Conservation (phyloP, 192 early-diverging fungal species). For the Entomortierella parvispora region DNA sequence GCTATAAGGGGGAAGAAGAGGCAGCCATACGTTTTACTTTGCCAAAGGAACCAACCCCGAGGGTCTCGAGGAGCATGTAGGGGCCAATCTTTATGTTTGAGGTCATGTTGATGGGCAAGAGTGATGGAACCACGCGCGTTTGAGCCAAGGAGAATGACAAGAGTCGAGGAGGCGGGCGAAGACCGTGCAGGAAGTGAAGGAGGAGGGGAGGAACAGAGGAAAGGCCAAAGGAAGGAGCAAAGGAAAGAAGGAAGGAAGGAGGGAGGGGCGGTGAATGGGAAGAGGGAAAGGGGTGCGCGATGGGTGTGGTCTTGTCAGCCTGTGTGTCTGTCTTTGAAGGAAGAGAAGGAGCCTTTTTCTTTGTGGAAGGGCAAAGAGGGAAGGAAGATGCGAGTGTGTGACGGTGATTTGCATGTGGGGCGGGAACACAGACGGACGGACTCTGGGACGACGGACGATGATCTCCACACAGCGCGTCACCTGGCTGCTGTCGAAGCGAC, state of each 20-base stretch:
- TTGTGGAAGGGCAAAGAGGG: too few relatives aligned
- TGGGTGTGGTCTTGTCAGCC: too few relatives aligned
- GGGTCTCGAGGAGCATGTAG: slow-evolving; percentile 94
- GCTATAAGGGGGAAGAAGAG: background rate
- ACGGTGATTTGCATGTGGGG: background rate
- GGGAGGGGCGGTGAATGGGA: background rate
- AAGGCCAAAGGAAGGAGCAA: background rate
- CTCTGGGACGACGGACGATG: too few relatives aligned
- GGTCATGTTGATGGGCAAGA: slow-evolving; percentile 22
- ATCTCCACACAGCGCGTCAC: too few relatives aligned
- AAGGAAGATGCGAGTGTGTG: too few relatives aligned
- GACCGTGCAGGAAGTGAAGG: background rate
- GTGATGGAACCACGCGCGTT: background rate
- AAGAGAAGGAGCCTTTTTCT: too few relatives aligned
- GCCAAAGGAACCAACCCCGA: slow-evolving; percentile 97
- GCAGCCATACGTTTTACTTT: slow-evolving; percentile 92
- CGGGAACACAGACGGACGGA: too few relatives aligned
- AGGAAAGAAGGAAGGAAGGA: background rate
- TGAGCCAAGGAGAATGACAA: background rate
- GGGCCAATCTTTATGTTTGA: slow-evolving; percentile 80
- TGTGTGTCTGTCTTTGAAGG: too few relatives aligned
- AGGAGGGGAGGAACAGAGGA: background rate
- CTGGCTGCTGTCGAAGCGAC: too few relatives aligned
- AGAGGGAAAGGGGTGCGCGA: too few relatives aligned
- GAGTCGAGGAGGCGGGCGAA: background rate